A percentile compares a stretch with the other conserved stretches of the same genome.
phyloP scores from a whole-genome alignment of 257 asterid species.

The Dorcoceras hygrometricum region DNA sequence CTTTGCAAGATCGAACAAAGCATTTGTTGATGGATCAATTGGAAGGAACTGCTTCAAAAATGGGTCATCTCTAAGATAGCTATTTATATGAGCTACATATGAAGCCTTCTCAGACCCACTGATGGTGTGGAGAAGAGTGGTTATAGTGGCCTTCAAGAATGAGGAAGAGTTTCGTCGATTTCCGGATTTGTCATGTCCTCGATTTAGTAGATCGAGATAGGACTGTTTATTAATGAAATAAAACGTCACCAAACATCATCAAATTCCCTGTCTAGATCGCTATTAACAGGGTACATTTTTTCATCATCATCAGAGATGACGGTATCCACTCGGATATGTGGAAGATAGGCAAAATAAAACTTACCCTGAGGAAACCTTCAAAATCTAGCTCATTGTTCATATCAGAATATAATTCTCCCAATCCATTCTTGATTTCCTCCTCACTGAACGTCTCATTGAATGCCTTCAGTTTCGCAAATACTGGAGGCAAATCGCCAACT shows the following conservation, averaged over 20 bases:
- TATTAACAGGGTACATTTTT: neutral
- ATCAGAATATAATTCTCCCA: conserved; percentile 56
- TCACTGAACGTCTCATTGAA: conserved; percentile 48
- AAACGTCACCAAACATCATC: conserved; percentile 24
- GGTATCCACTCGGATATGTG: conserved; percentile 14
- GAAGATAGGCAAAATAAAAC: conserved; percentile 1
- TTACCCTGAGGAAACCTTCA: conserved; percentile 92
- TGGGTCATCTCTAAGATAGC: conserved; percentile 92
- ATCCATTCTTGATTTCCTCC: conserved; percentile 58
- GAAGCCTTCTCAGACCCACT: conserved; percentile 81
- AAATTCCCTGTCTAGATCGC: conserved; percentile 5
- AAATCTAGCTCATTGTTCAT: conserved; percentile 67
- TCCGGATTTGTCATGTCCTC: conserved; percentile 58
- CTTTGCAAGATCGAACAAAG: conserved; percentile 79
- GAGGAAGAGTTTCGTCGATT: conserved; percentile 59
- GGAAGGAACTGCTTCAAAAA: conserved; percentile 93
- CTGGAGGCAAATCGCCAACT: conserved; percentile 65
- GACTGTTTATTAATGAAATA: conserved; percentile 47
- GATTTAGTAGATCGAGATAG: conserved; percentile 70
- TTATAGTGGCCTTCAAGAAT: conserved; percentile 83
- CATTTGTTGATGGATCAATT: conserved; percentile 64
- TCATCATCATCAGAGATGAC: conserved; percentile 9
- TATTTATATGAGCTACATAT: conserved; percentile 90
- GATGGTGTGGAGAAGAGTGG: conserved; percentile 87
- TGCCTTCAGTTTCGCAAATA: conserved; percentile 70